Percentiles rank a stretch among this genome's conserved stretches.
These are phyloP conservation scores for Schwanniomyces yamadae DNA, from an alignment of 805 yeast species.

Conservation along the genomic window DNA sequence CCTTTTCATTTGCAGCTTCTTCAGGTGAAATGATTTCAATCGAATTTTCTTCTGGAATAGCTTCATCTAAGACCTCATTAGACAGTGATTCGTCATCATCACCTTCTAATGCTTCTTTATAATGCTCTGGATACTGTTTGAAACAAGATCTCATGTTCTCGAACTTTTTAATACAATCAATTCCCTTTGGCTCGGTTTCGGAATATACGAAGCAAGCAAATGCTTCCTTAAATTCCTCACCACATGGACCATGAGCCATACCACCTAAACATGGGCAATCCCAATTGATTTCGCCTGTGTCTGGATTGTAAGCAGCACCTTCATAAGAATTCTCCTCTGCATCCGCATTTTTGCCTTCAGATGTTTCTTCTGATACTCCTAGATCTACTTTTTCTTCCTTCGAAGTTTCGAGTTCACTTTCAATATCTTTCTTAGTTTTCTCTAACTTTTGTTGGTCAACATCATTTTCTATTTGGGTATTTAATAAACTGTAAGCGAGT, in stretches of 20 bases:
- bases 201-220: slow-evolving; percentile 94
- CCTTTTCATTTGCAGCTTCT: slow-evolving; percentile 2
- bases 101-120: slow-evolving; percentile 86
- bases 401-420: background rate
- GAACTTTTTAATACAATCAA: slow-evolving; percentile 90
- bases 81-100: slow-evolving; percentile 50
- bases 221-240: slow-evolving; percentile 61
- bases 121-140: slow-evolving; percentile 87
- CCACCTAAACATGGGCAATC: slow-evolving; percentile 99
- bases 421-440: slow-evolving; percentile 7
- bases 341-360: slow-evolving; percentile 4
- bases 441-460: slow-evolving; percentile 9
- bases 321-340: slow-evolving; percentile 27
- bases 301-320: slow-evolving; percentile 85
- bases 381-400: background rate
- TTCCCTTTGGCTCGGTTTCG: slow-evolving; percentile 92
- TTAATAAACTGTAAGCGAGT: slow-evolving; percentile 9
- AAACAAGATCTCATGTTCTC: slow-evolving; percentile 92
- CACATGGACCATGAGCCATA: slow-evolving; percentile 99
- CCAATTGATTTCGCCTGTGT: slow-evolving; percentile 99
- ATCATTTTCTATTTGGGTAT: slow-evolving; percentile 9
- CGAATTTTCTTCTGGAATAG: slow-evolving; percentile 10
- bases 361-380: background rate
- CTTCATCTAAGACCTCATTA: background rate
- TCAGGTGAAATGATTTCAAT: slow-evolving; percentile 10